Evolutionary conservation across 495 filamentous ascomycete genomes (phyloP).

Genomic region (Lophiostoma macrostomum): DNA sequence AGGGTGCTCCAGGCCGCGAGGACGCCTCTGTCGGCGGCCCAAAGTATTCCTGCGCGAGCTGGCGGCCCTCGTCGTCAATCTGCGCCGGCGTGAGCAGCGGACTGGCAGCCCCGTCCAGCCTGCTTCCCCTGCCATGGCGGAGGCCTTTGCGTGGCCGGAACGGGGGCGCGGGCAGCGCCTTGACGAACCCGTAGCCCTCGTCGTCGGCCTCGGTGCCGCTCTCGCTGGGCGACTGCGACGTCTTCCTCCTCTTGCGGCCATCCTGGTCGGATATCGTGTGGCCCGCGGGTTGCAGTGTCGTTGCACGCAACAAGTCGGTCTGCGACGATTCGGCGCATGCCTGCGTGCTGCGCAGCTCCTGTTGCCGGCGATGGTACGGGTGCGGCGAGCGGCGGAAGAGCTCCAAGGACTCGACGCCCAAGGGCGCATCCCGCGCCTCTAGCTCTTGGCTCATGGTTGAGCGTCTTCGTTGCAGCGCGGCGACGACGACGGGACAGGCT

Average conservation of each 20-base stretch:
- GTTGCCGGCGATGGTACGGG: conserved; percentile 63
- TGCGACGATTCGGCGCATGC: conserved; percentile 26
- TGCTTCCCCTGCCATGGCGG: conserved; percentile 38
- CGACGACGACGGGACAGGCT: too few species aligned
- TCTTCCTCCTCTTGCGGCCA: conserved; percentile 21
- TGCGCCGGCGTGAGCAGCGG: conserved; percentile 59
- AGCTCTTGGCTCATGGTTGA: too few species aligned
- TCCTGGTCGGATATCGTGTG: conserved; percentile 21
- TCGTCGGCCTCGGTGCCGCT: conserved; percentile 92
- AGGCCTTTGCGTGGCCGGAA: conserved; percentile 71
- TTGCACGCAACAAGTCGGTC: conserved; percentile 9
- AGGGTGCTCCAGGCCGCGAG: conserved; percentile 5
- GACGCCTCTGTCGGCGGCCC: conserved; percentile 7
- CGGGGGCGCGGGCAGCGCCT: conserved; percentile 74
- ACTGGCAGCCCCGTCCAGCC: conserved; percentile 43
- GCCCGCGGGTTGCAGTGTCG: conserved; percentile 9
- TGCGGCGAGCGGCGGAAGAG: conserved; percentile 69
- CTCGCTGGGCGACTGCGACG: conserved; percentile 58
- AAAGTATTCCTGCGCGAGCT: conserved; percentile 30
- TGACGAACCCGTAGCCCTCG: conserved; percentile 68
- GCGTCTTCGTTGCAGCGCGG: too few species aligned
- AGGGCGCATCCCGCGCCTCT: neutral
- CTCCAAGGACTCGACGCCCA: conserved; percentile 20
- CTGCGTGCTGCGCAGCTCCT: conserved; percentile 45
- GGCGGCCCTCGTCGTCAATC: conserved; percentile 53